Percentiles rank a stretch among this genome's conserved stretches.
phyloP scores from a whole-genome alignment of 805 yeast genomes.

The Pichia nanzhaoensis region DNA sequence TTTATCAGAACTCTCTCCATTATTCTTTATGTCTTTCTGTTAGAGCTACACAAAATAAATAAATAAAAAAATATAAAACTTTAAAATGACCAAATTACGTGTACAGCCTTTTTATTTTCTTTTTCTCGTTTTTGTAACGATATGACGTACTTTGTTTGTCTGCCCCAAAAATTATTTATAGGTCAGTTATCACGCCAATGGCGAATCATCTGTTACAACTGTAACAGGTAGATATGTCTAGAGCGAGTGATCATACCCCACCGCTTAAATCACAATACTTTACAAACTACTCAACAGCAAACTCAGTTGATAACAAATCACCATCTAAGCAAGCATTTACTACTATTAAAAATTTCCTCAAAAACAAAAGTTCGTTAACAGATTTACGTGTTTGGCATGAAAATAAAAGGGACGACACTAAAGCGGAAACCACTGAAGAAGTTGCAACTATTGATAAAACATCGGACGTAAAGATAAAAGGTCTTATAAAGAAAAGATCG shows the following conservation, averaged over 20 bases:
- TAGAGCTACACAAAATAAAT: too few species aligned
- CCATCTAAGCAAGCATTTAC: slow-evolving; percentile 9
- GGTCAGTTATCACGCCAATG: too few species aligned
- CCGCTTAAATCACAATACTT: not conserved
- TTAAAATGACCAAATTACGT: too few species aligned
- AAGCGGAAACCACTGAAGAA: not conserved
- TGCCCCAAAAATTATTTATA: too few species aligned
- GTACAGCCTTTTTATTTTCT: too few species aligned
- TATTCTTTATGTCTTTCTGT: too few species aligned
- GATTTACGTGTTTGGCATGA: slow-evolving; percentile 7
- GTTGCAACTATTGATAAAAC: not conserved
- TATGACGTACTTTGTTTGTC: too few species aligned
- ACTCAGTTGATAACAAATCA: slow-evolving; percentile 2
- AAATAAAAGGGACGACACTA: not conserved
- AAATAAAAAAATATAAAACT: too few species aligned
- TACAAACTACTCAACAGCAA: not conserved
- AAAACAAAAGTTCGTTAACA: slow-evolving; percentile 9
- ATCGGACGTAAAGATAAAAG: slow-evolving; percentile 5
- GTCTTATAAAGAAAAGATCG: slow-evolving; percentile 6
- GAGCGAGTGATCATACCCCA: not conserved
- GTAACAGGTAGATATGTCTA: not conserved
- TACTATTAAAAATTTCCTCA: slow-evolving; percentile 11
- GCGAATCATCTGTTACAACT: too few species aligned
- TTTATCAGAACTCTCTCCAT: too few species aligned
- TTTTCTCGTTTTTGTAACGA: too few species aligned